phyloP scores from a whole-genome alignment of 768 basidiomycete genomes.

The Phaffia australis region DNA sequence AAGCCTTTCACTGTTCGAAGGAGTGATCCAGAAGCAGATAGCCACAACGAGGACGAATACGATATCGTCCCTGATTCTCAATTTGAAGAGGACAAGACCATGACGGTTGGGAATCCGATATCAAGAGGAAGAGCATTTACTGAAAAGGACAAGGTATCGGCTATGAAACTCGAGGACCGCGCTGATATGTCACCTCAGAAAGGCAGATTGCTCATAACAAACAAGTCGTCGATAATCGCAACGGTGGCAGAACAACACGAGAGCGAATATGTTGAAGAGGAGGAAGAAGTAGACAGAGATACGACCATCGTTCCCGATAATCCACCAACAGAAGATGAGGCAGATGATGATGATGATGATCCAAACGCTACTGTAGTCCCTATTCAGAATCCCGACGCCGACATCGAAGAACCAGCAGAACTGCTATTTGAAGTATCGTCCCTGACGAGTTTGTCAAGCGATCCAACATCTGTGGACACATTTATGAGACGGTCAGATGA shows the following conservation, averaged over 20 bases:
- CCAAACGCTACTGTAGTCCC: not conserved
- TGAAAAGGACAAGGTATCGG: not conserved
- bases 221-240: not conserved
- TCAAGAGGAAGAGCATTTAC: not conserved
- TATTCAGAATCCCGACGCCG: not conserved
- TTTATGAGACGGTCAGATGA: too few relatives aligned
- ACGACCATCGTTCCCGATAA: too few relatives aligned
- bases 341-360: constrained; percentile 4
- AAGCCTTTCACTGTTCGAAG: too few relatives aligned
- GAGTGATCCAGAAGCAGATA: too few relatives aligned
- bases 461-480: too few relatives aligned
- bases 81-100: not conserved
- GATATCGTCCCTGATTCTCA: constrained; percentile 14
- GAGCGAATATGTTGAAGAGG: not conserved
- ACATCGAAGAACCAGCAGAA: not conserved
- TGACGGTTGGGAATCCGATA: not conserved
- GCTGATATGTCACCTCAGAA: not conserved
- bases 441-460: too few relatives aligned
- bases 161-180: not conserved
- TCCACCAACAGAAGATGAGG: not conserved
- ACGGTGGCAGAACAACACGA: too few relatives aligned
- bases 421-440: too few relatives aligned
- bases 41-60: constrained; percentile 6
- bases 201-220: not conserved
- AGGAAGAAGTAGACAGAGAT: too few relatives aligned